Base-by-base conservation (phyloP, 345 rosid species). In the Linum usitatissimum region DNA sequence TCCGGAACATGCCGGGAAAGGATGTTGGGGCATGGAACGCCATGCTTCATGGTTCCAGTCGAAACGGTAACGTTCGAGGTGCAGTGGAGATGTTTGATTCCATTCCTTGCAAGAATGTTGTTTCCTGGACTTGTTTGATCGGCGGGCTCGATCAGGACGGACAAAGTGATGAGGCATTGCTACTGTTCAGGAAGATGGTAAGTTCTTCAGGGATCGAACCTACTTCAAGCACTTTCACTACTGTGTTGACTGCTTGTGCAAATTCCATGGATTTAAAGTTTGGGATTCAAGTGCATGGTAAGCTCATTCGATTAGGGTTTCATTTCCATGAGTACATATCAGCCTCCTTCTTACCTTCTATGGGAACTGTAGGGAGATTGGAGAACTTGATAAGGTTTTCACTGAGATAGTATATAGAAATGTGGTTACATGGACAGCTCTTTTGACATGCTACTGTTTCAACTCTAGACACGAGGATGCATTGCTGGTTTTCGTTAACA, bases 41-140 rank as follows among this genome's bases (percentile, higher is more conserved):
- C 0, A 87, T 90, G 97, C 53, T 84, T 76, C 57, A 77, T 76
- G 97, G 97, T 64, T 87, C 79, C 67, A 81, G 65, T 55, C 71
- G 57, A 70, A 69, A 78, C 40, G 84, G 82, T 65, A 81, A 74
- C 70, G 80, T 81, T 23, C 76, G 77, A 1, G 78, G 78, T 60
- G 90, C 82, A 6, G 18, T 82, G 61, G 75, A 60, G 39, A 71
- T 90, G 80, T 90, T 90, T 71, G 65, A 55, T n/a, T 40, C 60
- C 59, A 87, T 85, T 83, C 92, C 91, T 53, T 36, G 40, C 59
- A 67, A 66, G 76, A 78, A 85, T 68, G 91, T 85, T 64, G 76
- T 90, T 70, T 87, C 91, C 0, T 90, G 95, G 97, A 87, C 95
- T 65, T 77, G 92, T 5, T 78, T 87, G 85, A 90, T 90, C 55